A percentile compares a stretch with the other conserved stretches of the same genome.
Conservation (phyloP, 805 yeast species). For the Candida anglica region DNA sequence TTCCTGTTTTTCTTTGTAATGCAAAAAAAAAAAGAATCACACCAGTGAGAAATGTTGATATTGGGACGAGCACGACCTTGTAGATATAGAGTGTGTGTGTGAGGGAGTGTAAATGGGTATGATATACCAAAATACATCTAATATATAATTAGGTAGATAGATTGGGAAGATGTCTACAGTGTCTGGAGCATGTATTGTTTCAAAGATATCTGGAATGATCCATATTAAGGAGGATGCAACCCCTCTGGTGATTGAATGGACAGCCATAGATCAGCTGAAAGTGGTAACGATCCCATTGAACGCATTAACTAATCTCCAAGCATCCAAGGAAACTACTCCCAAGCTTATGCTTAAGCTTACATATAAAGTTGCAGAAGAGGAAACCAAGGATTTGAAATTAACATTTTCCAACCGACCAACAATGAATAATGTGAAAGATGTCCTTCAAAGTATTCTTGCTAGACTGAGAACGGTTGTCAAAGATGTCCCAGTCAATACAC, state of each 20-base stretch:
- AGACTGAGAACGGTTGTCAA: conserved; percentile 54
- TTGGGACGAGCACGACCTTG: too few relatives aligned
- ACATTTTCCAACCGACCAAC: conserved; percentile 69
- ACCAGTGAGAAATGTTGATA: too few relatives aligned
- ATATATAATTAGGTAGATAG: too few relatives aligned
- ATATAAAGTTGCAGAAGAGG: conserved; percentile 33
- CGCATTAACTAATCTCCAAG: conserved; percentile 49
- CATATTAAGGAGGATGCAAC: conserved; percentile 38
- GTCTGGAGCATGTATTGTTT: conserved; percentile 40
- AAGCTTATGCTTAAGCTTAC: conserved; percentile 64
- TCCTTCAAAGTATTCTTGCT: conserved; percentile 65
- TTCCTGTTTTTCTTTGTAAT: too few relatives aligned
- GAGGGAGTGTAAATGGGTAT: too few relatives aligned
- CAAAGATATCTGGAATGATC: conserved; percentile 38
- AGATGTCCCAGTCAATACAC: conserved; percentile 30
- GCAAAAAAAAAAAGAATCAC: too few relatives aligned
- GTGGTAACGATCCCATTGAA: conserved; percentile 31
- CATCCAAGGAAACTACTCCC: conserved; percentile 62
- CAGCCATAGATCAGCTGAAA: conserved; percentile 36
- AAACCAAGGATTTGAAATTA: conserved; percentile 38
- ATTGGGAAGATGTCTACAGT: conserved; percentile 24
- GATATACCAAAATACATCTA: too few relatives aligned
- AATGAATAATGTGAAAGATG: conserved; percentile 69
- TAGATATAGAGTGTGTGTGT: too few relatives aligned
- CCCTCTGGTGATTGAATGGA: conserved; percentile 40